Conservation (phyloP, 148 eudicot species). For the Persicaria tinctoria region DNA sequence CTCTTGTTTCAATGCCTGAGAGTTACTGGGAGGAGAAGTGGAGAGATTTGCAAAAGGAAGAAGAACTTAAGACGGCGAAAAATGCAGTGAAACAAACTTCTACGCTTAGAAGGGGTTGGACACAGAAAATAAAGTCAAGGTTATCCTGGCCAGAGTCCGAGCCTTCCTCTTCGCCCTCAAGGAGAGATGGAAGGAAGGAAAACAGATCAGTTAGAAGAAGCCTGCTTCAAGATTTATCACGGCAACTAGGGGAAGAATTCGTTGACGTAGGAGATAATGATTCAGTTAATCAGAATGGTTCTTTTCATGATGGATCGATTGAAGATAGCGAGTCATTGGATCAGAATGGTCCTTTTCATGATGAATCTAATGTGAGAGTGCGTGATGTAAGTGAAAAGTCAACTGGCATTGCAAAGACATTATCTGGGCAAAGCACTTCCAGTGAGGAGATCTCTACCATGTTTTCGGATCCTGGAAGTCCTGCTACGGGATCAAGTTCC, state of each 20-base stretch:
- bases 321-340: not conserved
- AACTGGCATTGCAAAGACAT: slow-evolving; percentile 19
- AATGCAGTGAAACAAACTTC: slow-evolving; percentile 25
- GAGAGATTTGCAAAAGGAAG: slow-evolving; percentile 76
- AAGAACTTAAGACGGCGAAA: slow-evolving; percentile 42
- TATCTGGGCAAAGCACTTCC: slow-evolving; percentile 28
- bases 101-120: slow-evolving; percentile 57
- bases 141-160: slow-evolving; percentile 65
- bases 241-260: slow-evolving; percentile 49
- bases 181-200: slow-evolving; percentile 27
- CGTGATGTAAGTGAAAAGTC: slow-evolving; percentile 23
- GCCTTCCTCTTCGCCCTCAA: slow-evolving; percentile 40
- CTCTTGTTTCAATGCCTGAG: slow-evolving; percentile 53
- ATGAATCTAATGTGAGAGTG: slow-evolving; percentile 25
- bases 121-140: slow-evolving; percentile 60
- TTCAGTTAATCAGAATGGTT: slow-evolving; percentile 20
- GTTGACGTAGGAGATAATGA: slow-evolving; percentile 27
- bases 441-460: slow-evolving; percentile 58
- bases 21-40: slow-evolving; percentile 99
- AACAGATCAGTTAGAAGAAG: slow-evolving; percentile 52
- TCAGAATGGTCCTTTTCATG: slow-evolving; percentile 8
- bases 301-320: slow-evolving; percentile 6
- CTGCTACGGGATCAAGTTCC: slow-evolving; percentile 23
- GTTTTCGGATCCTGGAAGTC: slow-evolving; percentile 52
- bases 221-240: slow-evolving; percentile 64